Evolutionary conservation across 2,329 filamentous ascomycete genomes (phyloP).

Genomic region (Parastagonospora avenae): DNA sequence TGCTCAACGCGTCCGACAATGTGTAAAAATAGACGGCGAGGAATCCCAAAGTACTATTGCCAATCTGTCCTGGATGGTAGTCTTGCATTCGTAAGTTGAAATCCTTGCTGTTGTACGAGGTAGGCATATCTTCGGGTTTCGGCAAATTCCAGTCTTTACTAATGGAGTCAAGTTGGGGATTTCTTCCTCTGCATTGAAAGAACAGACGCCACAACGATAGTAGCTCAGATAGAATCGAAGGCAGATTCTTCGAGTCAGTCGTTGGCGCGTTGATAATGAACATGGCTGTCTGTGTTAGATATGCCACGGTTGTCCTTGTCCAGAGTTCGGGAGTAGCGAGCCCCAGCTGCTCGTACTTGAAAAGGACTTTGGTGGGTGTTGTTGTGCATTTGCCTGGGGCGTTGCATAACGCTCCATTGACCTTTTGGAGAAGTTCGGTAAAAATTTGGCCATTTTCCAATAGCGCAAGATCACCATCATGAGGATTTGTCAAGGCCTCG

Average conservation of each 20-base stretch:
- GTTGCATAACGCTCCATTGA: slow-evolving; percentile 23
- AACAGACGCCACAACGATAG: slow-evolving; percentile 41
- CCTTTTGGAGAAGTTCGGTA: slow-evolving; percentile 14
- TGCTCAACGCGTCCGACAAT: slow-evolving; percentile 25
- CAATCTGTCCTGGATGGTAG: slow-evolving; percentile 27
- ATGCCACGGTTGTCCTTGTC: slow-evolving; percentile 20
- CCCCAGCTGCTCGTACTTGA: slow-evolving; percentile 37
- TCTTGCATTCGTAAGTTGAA: slow-evolving; percentile 33
- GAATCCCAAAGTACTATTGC: slow-evolving; percentile 26
- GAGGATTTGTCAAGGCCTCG: slow-evolving; percentile 30
- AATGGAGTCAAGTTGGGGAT: slow-evolving; percentile 22
- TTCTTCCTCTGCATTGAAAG: slow-evolving; percentile 36
- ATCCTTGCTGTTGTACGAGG: slow-evolving; percentile 3
- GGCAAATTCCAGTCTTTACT: slow-evolving; percentile 33
- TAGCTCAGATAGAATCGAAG: slow-evolving; percentile 32
- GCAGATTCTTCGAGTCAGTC: slow-evolving; percentile 12
- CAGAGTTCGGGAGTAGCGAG: slow-evolving; percentile 30
- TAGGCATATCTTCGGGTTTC: slow-evolving; percentile 9
- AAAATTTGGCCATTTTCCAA: slow-evolving; percentile 31
- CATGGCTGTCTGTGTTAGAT: slow-evolving; percentile 32
- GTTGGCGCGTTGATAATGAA: slow-evolving; percentile 12
- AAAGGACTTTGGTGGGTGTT: slow-evolving; percentile 32
- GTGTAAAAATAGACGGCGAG: slow-evolving; percentile 40
- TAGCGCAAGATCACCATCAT: slow-evolving; percentile 20
- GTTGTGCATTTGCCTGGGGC: slow-evolving; percentile 7